A percentile compares a stretch with the other conserved stretches of the same genome.
These are phyloP conservation scores for Pythium rishiriense DNA, from an alignment of 352 stramenopile genomes.

Conservation along the genomic window DNA sequence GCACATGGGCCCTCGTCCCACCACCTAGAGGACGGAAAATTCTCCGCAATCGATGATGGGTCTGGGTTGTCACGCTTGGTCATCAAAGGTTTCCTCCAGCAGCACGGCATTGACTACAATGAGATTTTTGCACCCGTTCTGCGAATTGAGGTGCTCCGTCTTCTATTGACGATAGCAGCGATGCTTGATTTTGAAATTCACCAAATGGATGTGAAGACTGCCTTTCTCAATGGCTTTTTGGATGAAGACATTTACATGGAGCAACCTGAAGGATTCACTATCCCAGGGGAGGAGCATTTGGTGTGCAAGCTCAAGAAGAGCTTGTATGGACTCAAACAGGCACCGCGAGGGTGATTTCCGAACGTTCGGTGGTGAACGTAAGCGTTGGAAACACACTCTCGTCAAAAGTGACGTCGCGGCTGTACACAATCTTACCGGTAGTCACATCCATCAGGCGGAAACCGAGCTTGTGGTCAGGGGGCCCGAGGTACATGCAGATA, in stretches of 20 bases:
- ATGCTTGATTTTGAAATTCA: slow-evolving; percentile 24
- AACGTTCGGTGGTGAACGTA: background rate
- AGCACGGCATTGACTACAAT: slow-evolving; percentile 7
- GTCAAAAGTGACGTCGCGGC: slow-evolving; percentile 10
- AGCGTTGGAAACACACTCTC: slow-evolving; percentile 5
- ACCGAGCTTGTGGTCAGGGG: slow-evolving; percentile 10
- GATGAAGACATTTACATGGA: slow-evolving; percentile 27
- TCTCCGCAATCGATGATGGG: slow-evolving; percentile 13
- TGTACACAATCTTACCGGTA: slow-evolving; percentile 11
- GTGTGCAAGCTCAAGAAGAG: too few relatives aligned
- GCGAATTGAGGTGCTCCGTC: slow-evolving; percentile 8
- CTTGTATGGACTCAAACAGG: too few relatives aligned
- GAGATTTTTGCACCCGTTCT: slow-evolving; percentile 5
- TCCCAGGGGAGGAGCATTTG: too few relatives aligned
- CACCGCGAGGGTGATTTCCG: too few relatives aligned
- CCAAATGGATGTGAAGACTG: slow-evolving; percentile 35
- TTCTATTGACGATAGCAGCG: background rate
- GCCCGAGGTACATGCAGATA: slow-evolving; percentile 16
- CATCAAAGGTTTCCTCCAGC: slow-evolving; percentile 13
- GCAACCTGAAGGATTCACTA: too few relatives aligned
- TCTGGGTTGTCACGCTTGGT: slow-evolving; percentile 9
- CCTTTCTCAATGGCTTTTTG: slow-evolving; percentile 25
- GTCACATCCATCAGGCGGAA: slow-evolving; percentile 9
- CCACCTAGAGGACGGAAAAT: background rate
- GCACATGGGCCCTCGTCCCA: slow-evolving; percentile 12